Evolutionary conservation across 495 filamentous ascomycete genomes (phyloP).

Genomic region (Aspergillus ellipticus): DNA sequence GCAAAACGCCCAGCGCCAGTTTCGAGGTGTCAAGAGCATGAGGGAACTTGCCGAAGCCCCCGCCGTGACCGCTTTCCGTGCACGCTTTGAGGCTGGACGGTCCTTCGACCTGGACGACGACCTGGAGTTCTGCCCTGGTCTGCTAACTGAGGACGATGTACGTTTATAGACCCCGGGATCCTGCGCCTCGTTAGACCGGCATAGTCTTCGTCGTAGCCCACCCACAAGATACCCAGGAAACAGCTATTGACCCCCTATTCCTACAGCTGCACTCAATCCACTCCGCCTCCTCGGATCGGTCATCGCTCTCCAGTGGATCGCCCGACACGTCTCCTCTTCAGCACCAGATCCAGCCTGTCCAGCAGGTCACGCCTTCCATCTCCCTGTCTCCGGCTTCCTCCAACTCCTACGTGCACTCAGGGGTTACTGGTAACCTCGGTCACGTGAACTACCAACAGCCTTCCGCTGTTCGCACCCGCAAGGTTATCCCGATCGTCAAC

Average conservation of each 20-base stretch:
- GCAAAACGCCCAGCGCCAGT: slow-evolving; percentile 81
- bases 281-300: slow-evolving; percentile 86
- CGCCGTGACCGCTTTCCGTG: slow-evolving; percentile 69
- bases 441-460: slow-evolving; percentile 82
- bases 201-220: neutral
- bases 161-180: slow-evolving; percentile 40
- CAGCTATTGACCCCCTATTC: slow-evolving; percentile 16
- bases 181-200: slow-evolving; percentile 1
- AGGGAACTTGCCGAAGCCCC: slow-evolving; percentile 82
- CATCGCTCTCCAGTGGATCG: slow-evolving; percentile 89
- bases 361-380: slow-evolving; percentile 73
- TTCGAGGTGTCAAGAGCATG: slow-evolving; percentile 75
- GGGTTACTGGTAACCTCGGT: slow-evolving; percentile 47
- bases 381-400: slow-evolving; percentile 68
- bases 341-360: slow-evolving; percentile 70
- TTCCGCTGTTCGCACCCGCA: slow-evolving; percentile 79
- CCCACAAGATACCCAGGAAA: neutral
- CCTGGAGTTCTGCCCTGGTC: slow-evolving; percentile 88
- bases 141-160: slow-evolving; percentile 96
- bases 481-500: slow-evolving; percentile 98
- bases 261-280: slow-evolving; percentile 79
- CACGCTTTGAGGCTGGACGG: slow-evolving; percentile 82
- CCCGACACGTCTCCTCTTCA: slow-evolving; percentile 87
- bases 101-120: slow-evolving; percentile 98
- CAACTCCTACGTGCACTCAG: slow-evolving; percentile 64